Conservation (phyloP, 176 grass and related monocot genomes). For the Thinopyrum elongatum region DNA sequence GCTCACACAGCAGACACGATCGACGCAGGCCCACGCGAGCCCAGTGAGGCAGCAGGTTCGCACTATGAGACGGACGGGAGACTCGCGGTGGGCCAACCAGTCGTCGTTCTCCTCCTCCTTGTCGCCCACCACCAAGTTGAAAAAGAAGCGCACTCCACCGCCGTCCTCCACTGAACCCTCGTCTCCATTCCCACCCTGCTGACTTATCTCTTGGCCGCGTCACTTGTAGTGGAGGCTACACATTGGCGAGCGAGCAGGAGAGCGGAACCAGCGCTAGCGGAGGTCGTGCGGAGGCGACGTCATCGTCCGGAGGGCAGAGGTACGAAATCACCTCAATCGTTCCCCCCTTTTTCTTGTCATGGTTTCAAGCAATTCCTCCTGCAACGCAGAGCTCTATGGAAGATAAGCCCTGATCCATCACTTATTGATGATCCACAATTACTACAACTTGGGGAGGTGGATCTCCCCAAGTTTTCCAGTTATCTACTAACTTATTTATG, state of each 20-base stretch:
- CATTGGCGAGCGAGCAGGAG: background rate
- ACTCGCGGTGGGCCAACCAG: background rate
- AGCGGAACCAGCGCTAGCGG: background rate
- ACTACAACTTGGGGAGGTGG: constrained; percentile 85
- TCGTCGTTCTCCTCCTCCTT: background rate
- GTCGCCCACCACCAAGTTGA: background rate
- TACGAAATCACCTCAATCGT: too few relatives aligned
- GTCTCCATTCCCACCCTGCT: background rate
- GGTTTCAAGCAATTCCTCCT: background rate
- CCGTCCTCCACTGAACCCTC: background rate
- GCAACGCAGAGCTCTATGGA: background rate
- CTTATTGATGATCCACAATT: constrained; percentile 83
- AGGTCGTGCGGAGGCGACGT: too few relatives aligned
- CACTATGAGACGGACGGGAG: background rate
- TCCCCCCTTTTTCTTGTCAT: too few relatives aligned
- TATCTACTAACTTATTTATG: constrained; percentile 15
- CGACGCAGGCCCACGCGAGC: background rate
- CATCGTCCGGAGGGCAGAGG: too few relatives aligned
- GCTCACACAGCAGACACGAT: too few relatives aligned
- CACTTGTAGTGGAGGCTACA: background rate
- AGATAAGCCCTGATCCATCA: constrained; percentile 34
- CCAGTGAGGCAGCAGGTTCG: background rate
- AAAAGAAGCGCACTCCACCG: background rate
- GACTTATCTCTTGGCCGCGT: background rate
- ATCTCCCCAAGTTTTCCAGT: constrained; percentile 29